Conservation (phyloP, 2,329 filamentous ascomycete genomes). For the Phialocephala subalpina region DNA sequence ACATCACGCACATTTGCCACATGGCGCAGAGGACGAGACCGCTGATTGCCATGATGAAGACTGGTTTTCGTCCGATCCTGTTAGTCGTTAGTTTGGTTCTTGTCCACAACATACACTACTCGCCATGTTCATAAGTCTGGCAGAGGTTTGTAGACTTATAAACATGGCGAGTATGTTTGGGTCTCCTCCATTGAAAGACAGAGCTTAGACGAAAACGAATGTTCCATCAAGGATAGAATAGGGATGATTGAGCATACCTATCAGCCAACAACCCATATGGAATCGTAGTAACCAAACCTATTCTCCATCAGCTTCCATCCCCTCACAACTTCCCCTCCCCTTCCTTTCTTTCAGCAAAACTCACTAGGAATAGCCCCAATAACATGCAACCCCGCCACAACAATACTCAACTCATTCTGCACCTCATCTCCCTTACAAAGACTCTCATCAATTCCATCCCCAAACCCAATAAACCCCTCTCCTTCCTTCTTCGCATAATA, state of each 20-base stretch:
- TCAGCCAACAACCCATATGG: conserved; percentile 50
- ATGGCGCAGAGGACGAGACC: conserved; percentile 43
- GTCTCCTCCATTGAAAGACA: background rate
- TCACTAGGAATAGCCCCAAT: conserved; percentile 45
- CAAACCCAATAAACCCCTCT: conserved; percentile 33
- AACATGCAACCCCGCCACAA: conserved; percentile 44
- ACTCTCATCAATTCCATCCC: conserved; percentile 45
- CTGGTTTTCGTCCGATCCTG: conserved; percentile 47
- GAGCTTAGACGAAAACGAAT: background rate
- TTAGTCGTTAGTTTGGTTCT: conserved; percentile 19
- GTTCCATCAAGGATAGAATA: background rate
- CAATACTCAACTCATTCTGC: conserved; percentile 47
- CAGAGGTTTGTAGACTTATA: too few species aligned
- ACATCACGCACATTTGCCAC: conserved; percentile 45
- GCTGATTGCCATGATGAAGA: conserved; percentile 43
- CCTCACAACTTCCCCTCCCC: background rate
- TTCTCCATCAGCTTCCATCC: conserved; percentile 10
- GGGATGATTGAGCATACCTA: conserved; percentile 37
- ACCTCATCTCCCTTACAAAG: conserved; percentile 48
- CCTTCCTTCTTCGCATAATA: conserved; percentile 43
- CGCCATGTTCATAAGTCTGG: too few species aligned
- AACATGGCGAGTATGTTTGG: too few species aligned
- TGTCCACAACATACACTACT: too few species aligned
- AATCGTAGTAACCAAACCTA: conserved; percentile 45
- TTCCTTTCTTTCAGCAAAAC: background rate